phyloP scores from a whole-genome alignment of 179 eudicot species.

The Gypsophila paniculata region DNA sequence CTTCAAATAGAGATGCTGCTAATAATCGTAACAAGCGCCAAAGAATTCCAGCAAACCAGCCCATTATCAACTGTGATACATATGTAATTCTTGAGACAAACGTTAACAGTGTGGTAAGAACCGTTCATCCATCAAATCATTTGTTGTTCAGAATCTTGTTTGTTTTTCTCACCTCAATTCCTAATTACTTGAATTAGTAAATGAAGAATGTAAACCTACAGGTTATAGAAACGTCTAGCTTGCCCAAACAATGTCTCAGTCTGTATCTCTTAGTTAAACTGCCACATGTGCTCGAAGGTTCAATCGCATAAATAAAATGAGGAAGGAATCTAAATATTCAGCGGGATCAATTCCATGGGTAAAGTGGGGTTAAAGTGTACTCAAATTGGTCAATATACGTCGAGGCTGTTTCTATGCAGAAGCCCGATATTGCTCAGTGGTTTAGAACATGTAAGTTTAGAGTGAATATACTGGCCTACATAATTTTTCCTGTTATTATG shows the following conservation, averaged over 20 bases:
- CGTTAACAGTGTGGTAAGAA: constrained; percentile 35
- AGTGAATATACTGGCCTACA: no score
- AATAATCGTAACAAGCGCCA: constrained; percentile 43
- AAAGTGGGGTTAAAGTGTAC: no score
- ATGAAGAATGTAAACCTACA: neutral
- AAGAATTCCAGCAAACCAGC: constrained; percentile 38
- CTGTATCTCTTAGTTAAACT: neutral
- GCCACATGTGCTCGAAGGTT: no score
- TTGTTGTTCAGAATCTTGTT: neutral
- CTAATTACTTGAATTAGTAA: neutral
- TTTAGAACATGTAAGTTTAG: no score
- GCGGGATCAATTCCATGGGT: no score
- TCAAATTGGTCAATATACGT: no score
- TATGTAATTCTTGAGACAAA: constrained; percentile 44
- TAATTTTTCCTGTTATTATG: no score
- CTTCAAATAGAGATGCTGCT: constrained; percentile 23
- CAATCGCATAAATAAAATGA: no score
- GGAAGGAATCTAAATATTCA: no score
- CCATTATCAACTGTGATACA: constrained; percentile 51
- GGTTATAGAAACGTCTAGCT: neutral
- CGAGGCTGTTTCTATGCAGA: no score
- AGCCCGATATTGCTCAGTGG: no score
- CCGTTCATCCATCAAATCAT: neutral
- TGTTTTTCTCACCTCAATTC: neutral
- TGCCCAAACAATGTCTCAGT: neutral